Evolutionary conservation across 768 basidiomycete genomes (phyloP).

Genomic region (Ramaria sp.): DNA sequence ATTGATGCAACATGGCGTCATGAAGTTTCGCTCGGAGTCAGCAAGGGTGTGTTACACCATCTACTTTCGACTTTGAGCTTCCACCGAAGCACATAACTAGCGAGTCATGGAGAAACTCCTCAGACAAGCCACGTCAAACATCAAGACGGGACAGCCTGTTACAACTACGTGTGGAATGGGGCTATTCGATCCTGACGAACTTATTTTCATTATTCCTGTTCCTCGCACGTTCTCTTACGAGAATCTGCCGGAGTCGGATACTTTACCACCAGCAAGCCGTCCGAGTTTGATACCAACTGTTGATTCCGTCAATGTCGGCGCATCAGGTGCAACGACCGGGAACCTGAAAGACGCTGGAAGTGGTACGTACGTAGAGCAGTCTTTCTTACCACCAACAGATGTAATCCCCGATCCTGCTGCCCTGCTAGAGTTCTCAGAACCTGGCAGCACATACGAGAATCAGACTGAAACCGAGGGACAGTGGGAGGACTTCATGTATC

Average conservation of each 20-base stretch:
- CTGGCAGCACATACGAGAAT: background rate
- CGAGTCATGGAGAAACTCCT: background rate
- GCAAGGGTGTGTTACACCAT: conserved; percentile 22
- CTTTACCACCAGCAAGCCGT: background rate
- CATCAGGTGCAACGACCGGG: no score
- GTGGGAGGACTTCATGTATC: background rate
- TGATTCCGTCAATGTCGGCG: background rate
- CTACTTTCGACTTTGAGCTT: conserved; percentile 3
- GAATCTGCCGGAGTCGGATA: background rate
- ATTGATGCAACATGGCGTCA: conserved; percentile 34
- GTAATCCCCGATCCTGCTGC: background rate
- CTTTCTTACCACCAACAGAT: background rate
- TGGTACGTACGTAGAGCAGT: no score
- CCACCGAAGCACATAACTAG: background rate
- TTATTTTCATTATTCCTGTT: background rate
- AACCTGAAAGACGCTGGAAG: no score
- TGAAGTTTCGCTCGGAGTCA: conserved; percentile 24
- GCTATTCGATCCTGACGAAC: background rate
- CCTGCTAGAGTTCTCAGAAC: background rate
- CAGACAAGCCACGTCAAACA: background rate
- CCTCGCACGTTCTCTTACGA: background rate
- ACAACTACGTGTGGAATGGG: background rate
- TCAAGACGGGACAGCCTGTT: background rate
- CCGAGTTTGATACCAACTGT: background rate
- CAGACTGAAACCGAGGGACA: background rate